These are phyloP conservation scores for Termitomyces sp. DNA, from an alignment of 768 basidiomycete genomes.

Conservation along the genomic window DNA sequence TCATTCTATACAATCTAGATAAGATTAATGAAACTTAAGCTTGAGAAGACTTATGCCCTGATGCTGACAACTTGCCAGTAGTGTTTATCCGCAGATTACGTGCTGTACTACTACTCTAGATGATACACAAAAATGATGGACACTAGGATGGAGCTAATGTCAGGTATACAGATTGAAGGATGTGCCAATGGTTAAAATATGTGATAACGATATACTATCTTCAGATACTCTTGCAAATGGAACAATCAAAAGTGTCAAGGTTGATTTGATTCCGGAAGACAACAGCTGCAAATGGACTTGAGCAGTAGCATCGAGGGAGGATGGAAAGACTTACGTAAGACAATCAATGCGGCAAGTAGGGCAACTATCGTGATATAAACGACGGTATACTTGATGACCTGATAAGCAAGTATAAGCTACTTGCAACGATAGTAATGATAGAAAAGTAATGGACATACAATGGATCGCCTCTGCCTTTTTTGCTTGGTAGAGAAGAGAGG, in stretches of 20 bases:
- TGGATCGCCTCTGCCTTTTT: conserved; percentile 88
- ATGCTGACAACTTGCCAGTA: not conserved
- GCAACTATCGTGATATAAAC: conserved; percentile 76
- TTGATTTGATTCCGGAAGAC: conserved; percentile 75
- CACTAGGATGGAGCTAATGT: conserved; percentile 11
- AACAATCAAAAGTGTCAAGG: conserved; percentile 56
- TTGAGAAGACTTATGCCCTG: not conserved
- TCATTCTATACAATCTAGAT: not conserved
- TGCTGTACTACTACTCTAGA: conserved; percentile 14
- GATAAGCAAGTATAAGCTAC: conserved; percentile 1
- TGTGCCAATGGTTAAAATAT: conserved; percentile 8
- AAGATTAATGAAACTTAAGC: not conserved
- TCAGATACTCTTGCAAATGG: conserved; percentile 84
- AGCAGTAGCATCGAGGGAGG: not conserved
- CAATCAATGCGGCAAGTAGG: conserved; percentile 74
- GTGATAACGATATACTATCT: conserved; percentile 29
- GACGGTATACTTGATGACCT: conserved; percentile 82
- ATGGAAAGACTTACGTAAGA: conserved; percentile 57
- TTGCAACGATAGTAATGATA: not conserved
- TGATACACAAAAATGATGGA: conserved; percentile 17
- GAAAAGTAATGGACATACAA: conserved; percentile 39
- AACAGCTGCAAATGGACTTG: conserved; percentile 41
- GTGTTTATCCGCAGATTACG: conserved; percentile 7
- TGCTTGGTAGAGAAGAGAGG: conserved; percentile 94
- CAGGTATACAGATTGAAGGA: conserved; percentile 16